Percentiles rank a stretch among this genome's conserved stretches.
Conservation (phyloP, 345 rosid species). For the Boechera retrofracta region DNA sequence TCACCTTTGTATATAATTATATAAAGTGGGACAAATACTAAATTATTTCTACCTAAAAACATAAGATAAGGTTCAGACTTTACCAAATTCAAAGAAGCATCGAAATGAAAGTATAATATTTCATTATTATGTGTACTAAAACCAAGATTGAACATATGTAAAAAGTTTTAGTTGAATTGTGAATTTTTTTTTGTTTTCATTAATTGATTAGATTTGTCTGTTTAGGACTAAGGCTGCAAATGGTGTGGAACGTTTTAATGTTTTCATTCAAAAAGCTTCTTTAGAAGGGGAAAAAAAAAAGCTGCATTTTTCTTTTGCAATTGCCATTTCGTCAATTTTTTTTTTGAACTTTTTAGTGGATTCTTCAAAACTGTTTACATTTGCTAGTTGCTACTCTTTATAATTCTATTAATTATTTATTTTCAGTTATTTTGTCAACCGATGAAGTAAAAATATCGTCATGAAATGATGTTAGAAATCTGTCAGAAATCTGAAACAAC, state of each 20-base stretch:
- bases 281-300: background rate
- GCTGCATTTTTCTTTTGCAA: constrained; percentile 5
- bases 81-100: background rate
- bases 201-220: background rate
- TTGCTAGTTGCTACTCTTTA: constrained; percentile 4
- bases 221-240: constrained; percentile 39
- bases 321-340: constrained; percentile 22
- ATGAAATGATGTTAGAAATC: background rate
- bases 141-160: background rate
- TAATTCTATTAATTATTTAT: background rate
- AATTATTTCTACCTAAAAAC: constrained; percentile 12
- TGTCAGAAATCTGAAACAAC: background rate
- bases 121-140: constrained; percentile 1
- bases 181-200: background rate
- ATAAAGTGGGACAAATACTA: background rate
- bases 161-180: background rate
- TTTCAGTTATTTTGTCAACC: background rate
- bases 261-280: constrained; percentile 26
- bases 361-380: constrained; percentile 16
- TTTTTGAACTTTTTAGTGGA: background rate
- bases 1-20: constrained; percentile 1
- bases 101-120: background rate
- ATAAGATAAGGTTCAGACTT: constrained; percentile 31
- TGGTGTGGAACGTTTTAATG: constrained; percentile 4
- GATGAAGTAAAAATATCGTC: background rate